Percentiles rank a stretch among this genome's conserved stretches.
These are phyloP conservation scores for Triticum monococcum DNA, from an alignment of 176 grass and related monocot genomes.

Conservation along the genomic window DNA sequence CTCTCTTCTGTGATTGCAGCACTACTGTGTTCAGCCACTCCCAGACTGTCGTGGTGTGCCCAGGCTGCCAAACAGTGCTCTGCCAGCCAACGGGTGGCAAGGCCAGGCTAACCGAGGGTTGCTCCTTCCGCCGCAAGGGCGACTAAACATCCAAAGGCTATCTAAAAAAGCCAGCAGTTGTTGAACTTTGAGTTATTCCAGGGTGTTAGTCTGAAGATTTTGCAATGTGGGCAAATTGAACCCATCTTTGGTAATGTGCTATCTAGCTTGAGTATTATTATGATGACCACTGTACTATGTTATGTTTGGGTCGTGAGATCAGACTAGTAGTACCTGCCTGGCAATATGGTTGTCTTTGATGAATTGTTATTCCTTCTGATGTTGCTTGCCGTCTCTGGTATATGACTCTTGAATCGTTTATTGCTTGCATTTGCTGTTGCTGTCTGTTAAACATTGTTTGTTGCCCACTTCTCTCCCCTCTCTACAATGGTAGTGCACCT, in stretches of 20 bases:
- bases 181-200: neutral
- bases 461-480: neutral
- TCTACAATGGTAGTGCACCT: too few species aligned
- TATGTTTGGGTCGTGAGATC: neutral
- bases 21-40: conserved; percentile 89
- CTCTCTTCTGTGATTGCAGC: conserved; percentile 20
- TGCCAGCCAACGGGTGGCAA: conserved; percentile 80
- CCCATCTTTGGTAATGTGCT: conserved; percentile 22
- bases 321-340: neutral
- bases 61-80: conserved; percentile 64
- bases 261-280: neutral
- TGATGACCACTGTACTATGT: neutral
- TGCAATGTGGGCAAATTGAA: conserved; percentile 22
- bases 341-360: neutral
- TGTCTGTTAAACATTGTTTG: neutral
- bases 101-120: conserved; percentile 71
- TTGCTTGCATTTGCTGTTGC: neutral
- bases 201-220: conserved; percentile 28
- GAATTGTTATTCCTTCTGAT: neutral
- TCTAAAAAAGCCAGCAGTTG: neutral
- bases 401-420: neutral
- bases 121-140: conserved; percentile 78
- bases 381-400: neutral
- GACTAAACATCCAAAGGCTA: conserved; percentile 30
- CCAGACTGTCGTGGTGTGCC: conserved; percentile 68